Percentiles rank a stretch among this genome's conserved stretches.
Conservation (phyloP, 768 basidiomycete species). For the Dacryopinax primogenitus region DNA sequence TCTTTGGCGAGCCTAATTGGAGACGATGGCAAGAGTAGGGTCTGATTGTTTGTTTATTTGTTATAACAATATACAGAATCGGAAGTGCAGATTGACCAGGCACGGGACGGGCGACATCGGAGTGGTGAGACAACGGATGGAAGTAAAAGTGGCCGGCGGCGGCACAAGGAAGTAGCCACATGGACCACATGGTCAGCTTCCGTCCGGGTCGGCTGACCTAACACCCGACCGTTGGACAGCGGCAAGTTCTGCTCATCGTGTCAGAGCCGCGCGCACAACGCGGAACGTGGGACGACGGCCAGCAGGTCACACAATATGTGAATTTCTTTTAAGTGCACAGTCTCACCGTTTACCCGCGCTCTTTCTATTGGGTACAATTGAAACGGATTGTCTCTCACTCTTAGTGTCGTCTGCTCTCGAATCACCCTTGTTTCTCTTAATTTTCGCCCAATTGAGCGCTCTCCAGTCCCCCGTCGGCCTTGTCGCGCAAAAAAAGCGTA, state of each 20-base stretch:
- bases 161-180: slow-evolving; percentile 5
- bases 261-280: background rate
- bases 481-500: background rate
- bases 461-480: background rate
- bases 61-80: background rate
- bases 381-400: background rate
- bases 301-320: background rate
- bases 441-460: background rate
- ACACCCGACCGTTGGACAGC: background rate
- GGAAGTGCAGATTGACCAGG: background rate
- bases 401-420: background rate
- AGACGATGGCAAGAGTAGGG: background rate
- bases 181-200: background rate
- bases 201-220: slow-evolving; percentile 5
- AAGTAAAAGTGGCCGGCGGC: background rate
- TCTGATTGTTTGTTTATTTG: background rate
- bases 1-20: background rate
- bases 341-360: background rate
- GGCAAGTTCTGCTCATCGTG: too few relatives aligned
- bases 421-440: background rate
- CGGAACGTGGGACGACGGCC: slow-evolving; percentile 6
- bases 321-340: background rate
- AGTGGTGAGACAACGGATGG: slow-evolving; percentile 5
- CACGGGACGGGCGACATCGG: background rate
- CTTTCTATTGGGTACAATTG: background rate